Base-by-base conservation (phyloP, 257 asterid genomes). In the Rehmannia glutinosa region DNA sequence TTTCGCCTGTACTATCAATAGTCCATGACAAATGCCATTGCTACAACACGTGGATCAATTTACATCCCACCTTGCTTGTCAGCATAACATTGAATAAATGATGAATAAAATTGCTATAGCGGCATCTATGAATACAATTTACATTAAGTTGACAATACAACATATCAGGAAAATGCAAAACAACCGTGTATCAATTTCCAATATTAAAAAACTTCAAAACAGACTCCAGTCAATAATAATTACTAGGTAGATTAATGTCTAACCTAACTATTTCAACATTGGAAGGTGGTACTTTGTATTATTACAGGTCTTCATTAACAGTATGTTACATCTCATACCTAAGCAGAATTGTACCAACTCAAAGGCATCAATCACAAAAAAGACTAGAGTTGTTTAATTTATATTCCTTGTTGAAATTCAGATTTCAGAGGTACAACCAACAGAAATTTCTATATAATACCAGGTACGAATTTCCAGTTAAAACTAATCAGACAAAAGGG, bases 81-180 rank as follows among this genome's bases (percentile, higher is more conserved):
- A 21, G 10, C 30, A 33, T 4, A 52, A 52, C 15, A 51, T 49
- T 65, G 43, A 9, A 50, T 33, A n/a, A n/a, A n/a, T n/a, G n/a
- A n/a, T n/a, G n/a, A n/a, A n/a, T 38, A 38, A 38, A 38, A 19
- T 70, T 46, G 63, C 30, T 7, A 62, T 58, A 38, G 50, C 17
- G 62, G 66, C 66, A 71, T 27, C 59, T 56, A 41, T 19, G 54
- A 25, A 16, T 27, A 35, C 23, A 69, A 15, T n/a, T 56, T 13
- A 17, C 19, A 41, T 10, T 35, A 20, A 39, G 30, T 42, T 8
- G 23, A 19, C 19, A 17, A 15, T 15, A 50, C n/a, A 3, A 13
- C 35, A 53, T 2, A 38, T 3, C 9, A 23, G 3, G 53, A 62
- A 33, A 42, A 36, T 9, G 30, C 6, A 23, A 19, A 57, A 42